Evolutionary conservation across 2,329 filamentous ascomycete genomes (phyloP).

Genomic region (Mariannaea sp.): DNA sequence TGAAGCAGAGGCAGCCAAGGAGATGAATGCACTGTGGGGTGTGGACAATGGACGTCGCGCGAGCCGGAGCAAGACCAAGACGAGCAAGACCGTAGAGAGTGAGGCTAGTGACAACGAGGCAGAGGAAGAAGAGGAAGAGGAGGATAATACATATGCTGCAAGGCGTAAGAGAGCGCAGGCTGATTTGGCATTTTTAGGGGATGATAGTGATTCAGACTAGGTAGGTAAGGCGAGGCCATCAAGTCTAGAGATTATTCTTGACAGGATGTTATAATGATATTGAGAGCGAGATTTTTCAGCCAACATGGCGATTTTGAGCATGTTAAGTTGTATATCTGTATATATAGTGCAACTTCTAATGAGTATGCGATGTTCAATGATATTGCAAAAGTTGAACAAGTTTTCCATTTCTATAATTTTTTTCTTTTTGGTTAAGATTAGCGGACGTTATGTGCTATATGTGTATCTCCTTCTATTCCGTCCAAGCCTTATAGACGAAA

Average conservation of each 20-base stretch:
- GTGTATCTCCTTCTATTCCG: constrained; percentile 54
- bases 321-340: background rate
- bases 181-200: constrained; percentile 69
- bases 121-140: constrained; percentile 36
- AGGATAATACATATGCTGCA: constrained; percentile 47
- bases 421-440: background rate
- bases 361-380: background rate
- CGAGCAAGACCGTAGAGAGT: constrained; percentile 40
- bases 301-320: background rate
- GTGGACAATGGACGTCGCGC: constrained; percentile 47
- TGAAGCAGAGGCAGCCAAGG: constrained; percentile 82
- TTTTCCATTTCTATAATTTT: too few relatives aligned
- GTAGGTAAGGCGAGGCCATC: background rate
- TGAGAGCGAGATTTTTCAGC: too few relatives aligned
- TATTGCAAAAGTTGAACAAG: constrained; percentile 2
- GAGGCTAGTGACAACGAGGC: constrained; percentile 38
- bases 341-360: constrained; percentile 6
- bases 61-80: constrained; percentile 46
- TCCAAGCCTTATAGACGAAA: constrained; percentile 86
- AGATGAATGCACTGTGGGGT: constrained; percentile 83
- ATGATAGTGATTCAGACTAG: constrained; percentile 69
- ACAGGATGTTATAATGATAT: background rate
- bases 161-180: constrained; percentile 54
- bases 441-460: too few relatives aligned
- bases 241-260: background rate